These are phyloP conservation scores for Arabis hirsuta DNA, from an alignment of 345 rosid genomes.

Conservation along the genomic window DNA sequence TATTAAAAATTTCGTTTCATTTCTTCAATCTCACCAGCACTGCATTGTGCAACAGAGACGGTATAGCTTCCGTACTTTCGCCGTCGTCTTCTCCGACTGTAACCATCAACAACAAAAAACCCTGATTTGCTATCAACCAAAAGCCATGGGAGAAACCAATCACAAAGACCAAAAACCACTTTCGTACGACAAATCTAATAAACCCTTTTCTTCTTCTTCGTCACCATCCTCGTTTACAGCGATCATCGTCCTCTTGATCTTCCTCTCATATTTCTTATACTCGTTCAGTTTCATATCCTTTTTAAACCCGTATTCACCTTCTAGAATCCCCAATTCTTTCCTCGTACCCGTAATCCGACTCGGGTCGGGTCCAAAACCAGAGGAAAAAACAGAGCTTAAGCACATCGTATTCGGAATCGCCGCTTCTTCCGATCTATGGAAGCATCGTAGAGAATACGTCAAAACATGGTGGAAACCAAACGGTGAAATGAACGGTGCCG, in stretches of 20 bases:
- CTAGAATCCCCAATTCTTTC: slow-evolving; percentile 29
- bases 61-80: slow-evolving; percentile 4
- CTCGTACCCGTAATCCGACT: slow-evolving; percentile 33
- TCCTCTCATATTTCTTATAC: slow-evolving; percentile 48
- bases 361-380: slow-evolving; percentile 41
- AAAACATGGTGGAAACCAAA: slow-evolving; percentile 75
- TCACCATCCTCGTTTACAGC: slow-evolving; percentile 34
- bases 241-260: slow-evolving; percentile 45
- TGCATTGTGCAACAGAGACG: not conserved
- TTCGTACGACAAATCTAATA: slow-evolving; percentile 28
- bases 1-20: not conserved
- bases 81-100: not conserved
- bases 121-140: not conserved
- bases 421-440: slow-evolving; percentile 61
- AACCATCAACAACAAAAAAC: not conserved
- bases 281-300: slow-evolving; percentile 56
- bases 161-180: slow-evolving; percentile 34
- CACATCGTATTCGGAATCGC: slow-evolving; percentile 79
- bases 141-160: slow-evolving; percentile 34
- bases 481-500: slow-evolving; percentile 64
- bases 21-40: slow-evolving; percentile 11
- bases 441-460: slow-evolving; percentile 58
- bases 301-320: slow-evolving; percentile 44
- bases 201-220: slow-evolving; percentile 29
- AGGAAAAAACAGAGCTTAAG: slow-evolving; percentile 41